Evolutionary conservation across 345 rosid genomes (phyloP), one percentile per base, ranked within the genome.

Genomic region (Pseudoturritis turrita): DNA sequence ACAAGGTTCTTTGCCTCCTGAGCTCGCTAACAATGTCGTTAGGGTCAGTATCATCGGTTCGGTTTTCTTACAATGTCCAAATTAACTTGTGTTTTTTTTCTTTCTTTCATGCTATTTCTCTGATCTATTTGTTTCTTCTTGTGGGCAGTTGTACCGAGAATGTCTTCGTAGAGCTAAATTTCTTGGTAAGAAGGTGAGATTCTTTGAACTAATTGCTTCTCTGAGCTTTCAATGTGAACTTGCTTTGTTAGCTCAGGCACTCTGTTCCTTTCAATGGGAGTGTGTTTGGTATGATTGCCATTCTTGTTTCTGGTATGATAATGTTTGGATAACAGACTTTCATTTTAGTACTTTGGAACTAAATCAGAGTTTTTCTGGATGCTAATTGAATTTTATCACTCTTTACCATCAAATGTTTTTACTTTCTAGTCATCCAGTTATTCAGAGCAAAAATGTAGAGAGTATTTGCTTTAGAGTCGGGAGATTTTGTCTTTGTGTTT

Each of bases 151-250:
- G 79, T 95, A 95, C 51, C 90, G 96, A 14, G 99, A 92, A 75
- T 95, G 98, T 78, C 97, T 95, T 80, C 87, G 98, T 66, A 81
- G 99, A 79, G 98, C 97, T 36, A 92, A 83, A 79, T 90, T 82
- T 66, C 60, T 95, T 57, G 98, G 98, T 64, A 89, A 85, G 65
- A 75, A 79, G 88, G 99, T 89, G 77, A 65, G 53, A 26, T 57
- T 65, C 43, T 28, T 49, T 67, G 1, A 5, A 46, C 19, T 46
- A 4, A 8, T 73, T 44, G 17, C 28, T 21, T 37, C 33, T 60
- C 44, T 46, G 6, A 25, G 52, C 44, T 58, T 67, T 40, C 11
- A 14, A 29, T 65, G 21, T 57, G 53, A 15, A 19, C 29, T 35
- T 37, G 19, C 28, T 46, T 14, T 58, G 15, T 37, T 17, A 29